phyloP scores from a whole-genome alignment of 2,329 filamentous ascomycete species.

The Helotiales sp. region DNA sequence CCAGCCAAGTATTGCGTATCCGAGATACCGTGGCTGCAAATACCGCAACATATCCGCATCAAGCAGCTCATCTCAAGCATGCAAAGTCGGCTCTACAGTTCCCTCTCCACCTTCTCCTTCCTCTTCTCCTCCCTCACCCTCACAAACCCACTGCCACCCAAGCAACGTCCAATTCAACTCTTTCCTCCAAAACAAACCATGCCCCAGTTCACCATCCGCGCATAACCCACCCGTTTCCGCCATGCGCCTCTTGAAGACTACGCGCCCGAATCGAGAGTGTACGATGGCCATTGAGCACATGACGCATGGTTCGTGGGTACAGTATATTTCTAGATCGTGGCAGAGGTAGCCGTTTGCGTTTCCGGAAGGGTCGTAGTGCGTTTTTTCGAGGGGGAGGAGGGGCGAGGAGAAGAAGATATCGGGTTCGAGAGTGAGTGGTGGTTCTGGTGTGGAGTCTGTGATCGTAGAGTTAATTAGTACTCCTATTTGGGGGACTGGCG shows the following conservation, averaged over 20 bases:
- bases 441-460: no score
- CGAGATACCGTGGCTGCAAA: neutral
- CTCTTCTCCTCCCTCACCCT: neutral
- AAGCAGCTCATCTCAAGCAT: conserved; percentile 57
- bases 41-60: neutral
- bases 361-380: conserved; percentile 64
- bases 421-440: no score
- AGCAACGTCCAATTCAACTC: conserved; percentile 88
- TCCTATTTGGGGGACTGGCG: no score
- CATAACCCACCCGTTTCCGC: conserved; percentile 80
- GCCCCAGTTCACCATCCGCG: conserved; percentile 71
- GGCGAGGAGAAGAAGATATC: conserved; percentile 71
- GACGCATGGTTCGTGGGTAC: conserved; percentile 94
- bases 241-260: conserved; percentile 82
- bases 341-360: conserved; percentile 84
- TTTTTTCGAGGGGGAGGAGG: conserved; percentile 67
- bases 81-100: neutral
- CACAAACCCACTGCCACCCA: conserved; percentile 64
- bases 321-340: conserved; percentile 89
- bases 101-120: neutral
- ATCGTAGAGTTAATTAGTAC: no score
- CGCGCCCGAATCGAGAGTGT: conserved; percentile 87
- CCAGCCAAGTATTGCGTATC: conserved; percentile 62
- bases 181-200: conserved; percentile 72
- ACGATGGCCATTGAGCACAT: conserved; percentile 98